Evolutionary conservation across 2,329 filamentous ascomycete species (phyloP).

Genomic region (Emergomyces orientalis): DNA sequence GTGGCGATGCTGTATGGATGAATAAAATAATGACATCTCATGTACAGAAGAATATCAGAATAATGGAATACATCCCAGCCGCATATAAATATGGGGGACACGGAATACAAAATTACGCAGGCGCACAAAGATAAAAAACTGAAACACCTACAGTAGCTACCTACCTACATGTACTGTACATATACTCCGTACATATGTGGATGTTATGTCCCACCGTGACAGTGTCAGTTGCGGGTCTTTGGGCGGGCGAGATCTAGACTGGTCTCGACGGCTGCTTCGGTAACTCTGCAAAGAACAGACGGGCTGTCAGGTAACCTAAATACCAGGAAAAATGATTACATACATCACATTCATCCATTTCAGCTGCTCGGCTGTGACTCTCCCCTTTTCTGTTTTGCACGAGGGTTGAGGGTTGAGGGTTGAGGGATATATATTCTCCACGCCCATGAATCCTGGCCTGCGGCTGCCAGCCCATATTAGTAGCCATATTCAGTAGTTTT

Average conservation of each 20-base stretch:
- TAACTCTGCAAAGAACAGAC: neutral
- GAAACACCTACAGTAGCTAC: neutral
- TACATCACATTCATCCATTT: too few species aligned
- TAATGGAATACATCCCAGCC: too few species aligned
- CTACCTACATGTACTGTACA: neutral
- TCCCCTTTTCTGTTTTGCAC: too few species aligned
- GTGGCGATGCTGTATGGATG: too few species aligned
- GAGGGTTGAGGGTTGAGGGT: too few species aligned
- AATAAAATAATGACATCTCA: too few species aligned
- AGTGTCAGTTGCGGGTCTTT: neutral
- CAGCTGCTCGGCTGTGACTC: too few species aligned
- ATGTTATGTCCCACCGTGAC: neutral
- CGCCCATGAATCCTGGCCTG: too few species aligned
- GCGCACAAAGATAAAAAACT: neutral
- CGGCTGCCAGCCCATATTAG: neutral
- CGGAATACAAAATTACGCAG: neutral
- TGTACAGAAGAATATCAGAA: too few species aligned
- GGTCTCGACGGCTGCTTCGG: slow-evolving; percentile 1
- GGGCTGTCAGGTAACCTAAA: neutral
- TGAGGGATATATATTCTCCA: too few species aligned
- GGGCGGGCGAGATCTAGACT: neutral
- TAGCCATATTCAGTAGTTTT: neutral
- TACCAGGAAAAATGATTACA: neutral
- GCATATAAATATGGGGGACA: too few species aligned
- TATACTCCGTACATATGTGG: too few species aligned